Evolutionary conservation across 2,329 filamentous ascomycete species (phyloP).

Genomic region (Scleromitrula shiraiana): DNA sequence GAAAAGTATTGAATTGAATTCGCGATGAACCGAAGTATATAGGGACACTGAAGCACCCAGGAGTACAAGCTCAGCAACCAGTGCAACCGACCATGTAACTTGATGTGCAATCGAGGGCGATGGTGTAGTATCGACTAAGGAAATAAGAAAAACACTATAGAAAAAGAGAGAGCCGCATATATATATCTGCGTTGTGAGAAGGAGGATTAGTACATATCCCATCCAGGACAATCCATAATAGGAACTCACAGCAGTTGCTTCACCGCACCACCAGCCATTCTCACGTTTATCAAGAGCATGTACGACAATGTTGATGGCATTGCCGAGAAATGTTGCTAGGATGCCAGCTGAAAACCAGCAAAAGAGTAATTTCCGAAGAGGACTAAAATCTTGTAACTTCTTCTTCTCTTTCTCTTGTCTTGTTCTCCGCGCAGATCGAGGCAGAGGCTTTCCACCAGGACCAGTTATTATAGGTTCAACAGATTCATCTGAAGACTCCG

Average conservation of each 20-base stretch:
- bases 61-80: slow-evolving; percentile 67
- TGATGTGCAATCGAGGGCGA: slow-evolving; percentile 76
- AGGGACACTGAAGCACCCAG: slow-evolving; percentile 60
- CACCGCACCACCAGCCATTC: slow-evolving; percentile 73
- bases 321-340: slow-evolving; percentile 67
- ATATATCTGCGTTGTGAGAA: slow-evolving; percentile 58
- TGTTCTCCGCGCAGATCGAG: slow-evolving; percentile 36
- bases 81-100: slow-evolving; percentile 65
- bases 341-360: slow-evolving; percentile 65
- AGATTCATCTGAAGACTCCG: slow-evolving; percentile 32
- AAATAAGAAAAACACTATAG: slow-evolving; percentile 78
- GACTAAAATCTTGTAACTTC: slow-evolving; percentile 48
- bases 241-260: slow-evolving; percentile 62
- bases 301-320: slow-evolving; percentile 62
- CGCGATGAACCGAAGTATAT: slow-evolving; percentile 58
- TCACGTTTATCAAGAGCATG: slow-evolving; percentile 62
- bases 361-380: slow-evolving; percentile 63
- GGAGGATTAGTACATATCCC: slow-evolving; percentile 9
- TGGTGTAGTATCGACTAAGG: slow-evolving; percentile 73
- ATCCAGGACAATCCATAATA: background rate
- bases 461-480: slow-evolving; percentile 46
- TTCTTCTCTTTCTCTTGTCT: slow-evolving; percentile 37
- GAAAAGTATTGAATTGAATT: slow-evolving; percentile 36
- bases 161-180: slow-evolving; percentile 78
- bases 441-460: slow-evolving; percentile 84